Evolutionary conservation across 345 rosid species (phyloP).

Genomic region (Litchi chinensis): DNA sequence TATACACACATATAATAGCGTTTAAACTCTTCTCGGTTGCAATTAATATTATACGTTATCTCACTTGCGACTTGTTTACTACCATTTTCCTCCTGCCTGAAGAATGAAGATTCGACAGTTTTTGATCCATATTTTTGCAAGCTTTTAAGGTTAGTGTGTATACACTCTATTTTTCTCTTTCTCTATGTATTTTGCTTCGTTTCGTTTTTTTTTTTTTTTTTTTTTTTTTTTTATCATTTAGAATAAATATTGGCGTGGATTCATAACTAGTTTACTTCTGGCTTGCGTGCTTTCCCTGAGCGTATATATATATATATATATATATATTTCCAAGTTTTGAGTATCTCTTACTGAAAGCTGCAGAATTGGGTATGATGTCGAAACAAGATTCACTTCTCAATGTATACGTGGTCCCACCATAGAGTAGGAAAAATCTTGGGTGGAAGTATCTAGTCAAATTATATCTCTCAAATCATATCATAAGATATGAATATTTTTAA

Average conservation of each 20-base stretch:
- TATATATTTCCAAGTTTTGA: not conserved
- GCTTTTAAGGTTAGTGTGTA: constrained; percentile 27
- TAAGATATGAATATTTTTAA: no score
- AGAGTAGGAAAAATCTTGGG: not conserved
- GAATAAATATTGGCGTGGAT: not conserved
- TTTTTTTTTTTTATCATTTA: not conserved
- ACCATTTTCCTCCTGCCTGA: not conserved
- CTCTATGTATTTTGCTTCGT: no score
- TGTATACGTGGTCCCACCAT: not conserved
- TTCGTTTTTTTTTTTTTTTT: no score
- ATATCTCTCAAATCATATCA: no score
- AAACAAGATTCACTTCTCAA: not conserved
- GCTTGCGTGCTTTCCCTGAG: not conserved
- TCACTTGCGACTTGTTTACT: not conserved
- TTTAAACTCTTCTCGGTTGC: not conserved
- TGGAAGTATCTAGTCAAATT: not conserved
- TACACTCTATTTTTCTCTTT: no score
- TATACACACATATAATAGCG: not conserved
- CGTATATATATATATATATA: not conserved
- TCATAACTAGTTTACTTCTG: not conserved
- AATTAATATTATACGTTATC: not conserved
- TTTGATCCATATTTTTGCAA: not conserved
- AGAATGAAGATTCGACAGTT: not conserved
- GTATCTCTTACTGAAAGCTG: not conserved
- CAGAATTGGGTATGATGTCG: not conserved